These are phyloP conservation scores for Ceratonia siliqua DNA, from an alignment of 306 rosid genomes.

Conservation along the genomic window DNA sequence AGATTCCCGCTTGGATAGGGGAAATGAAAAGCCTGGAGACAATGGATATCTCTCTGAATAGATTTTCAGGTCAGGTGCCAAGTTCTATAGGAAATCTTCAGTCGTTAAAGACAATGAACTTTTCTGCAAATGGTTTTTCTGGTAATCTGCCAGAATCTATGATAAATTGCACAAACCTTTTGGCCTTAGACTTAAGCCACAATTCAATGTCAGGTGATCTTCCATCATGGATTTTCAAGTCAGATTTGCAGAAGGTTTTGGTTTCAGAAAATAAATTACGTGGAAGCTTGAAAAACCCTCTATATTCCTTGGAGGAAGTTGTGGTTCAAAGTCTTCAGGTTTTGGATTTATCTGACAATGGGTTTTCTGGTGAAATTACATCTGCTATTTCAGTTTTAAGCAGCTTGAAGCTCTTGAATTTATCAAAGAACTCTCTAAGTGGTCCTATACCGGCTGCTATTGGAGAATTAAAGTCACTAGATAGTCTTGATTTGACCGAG, in stretches of 20 bases:
- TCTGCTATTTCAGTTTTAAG: slow-evolving; percentile 57
- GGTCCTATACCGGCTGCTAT: slow-evolving; percentile 69
- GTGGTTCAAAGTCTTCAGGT: slow-evolving; percentile 63
- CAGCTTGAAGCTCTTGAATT: slow-evolving; percentile 67
- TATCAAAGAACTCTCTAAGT: slow-evolving; percentile 66
- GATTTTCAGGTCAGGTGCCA: slow-evolving; percentile 76
- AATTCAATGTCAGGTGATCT: slow-evolving; percentile 76
- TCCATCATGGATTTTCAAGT: slow-evolving; percentile 74
- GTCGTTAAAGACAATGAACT: slow-evolving; percentile 63
- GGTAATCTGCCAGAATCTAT: slow-evolving; percentile 75
- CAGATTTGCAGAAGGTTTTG: slow-evolving; percentile 55
- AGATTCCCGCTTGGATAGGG: slow-evolving; percentile 79
- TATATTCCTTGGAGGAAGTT: slow-evolving; percentile 40
- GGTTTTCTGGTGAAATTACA: slow-evolving; percentile 71
- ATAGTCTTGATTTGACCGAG: slow-evolving; percentile 70
- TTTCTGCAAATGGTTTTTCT: slow-evolving; percentile 66
- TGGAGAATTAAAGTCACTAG: slow-evolving; percentile 64
- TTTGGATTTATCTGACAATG: slow-evolving; percentile 78
- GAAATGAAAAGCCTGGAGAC: slow-evolving; percentile 74
- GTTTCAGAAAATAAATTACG: slow-evolving; percentile 43
- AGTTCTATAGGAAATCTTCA: slow-evolving; percentile 65
- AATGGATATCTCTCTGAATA: slow-evolving; percentile 72
- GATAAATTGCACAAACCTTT: slow-evolving; percentile 57
- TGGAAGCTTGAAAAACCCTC: slow-evolving; percentile 34
- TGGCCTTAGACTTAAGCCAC: slow-evolving; percentile 67